Evolutionary conservation across 208 protist species (phyloP).

Genomic region (Herpetomonas samuelpessoai): DNA sequence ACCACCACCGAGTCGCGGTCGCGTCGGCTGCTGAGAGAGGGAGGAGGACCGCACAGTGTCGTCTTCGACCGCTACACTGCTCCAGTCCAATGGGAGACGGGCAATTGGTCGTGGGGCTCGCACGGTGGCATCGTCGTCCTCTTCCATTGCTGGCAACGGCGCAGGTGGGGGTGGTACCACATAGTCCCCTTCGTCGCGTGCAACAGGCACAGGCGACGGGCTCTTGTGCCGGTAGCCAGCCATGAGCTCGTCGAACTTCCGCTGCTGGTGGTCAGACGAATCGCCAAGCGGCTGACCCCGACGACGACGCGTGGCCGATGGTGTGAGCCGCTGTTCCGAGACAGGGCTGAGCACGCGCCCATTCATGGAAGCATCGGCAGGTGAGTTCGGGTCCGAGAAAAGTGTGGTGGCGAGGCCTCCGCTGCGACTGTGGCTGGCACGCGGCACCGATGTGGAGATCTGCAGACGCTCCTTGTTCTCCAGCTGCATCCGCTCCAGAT

Average conservation of each 20-base stretch:
- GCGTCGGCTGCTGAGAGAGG: no score
- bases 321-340: not conserved
- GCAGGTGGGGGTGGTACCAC: not conserved
- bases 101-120: not conserved
- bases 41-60: no score
- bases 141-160: not conserved
- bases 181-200: not conserved
- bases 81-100: not conserved
- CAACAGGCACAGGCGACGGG: not conserved
- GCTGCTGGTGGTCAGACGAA: not conserved
- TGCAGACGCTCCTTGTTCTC: slow-evolving; percentile 69
- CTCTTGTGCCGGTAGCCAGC: not conserved
- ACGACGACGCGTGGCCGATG: not conserved
- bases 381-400: not conserved
- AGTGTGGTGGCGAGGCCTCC: not conserved
- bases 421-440: slow-evolving; percentile 7
- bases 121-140: not conserved
- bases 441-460: slow-evolving; percentile 12
- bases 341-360: no score
- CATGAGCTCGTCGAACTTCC: not conserved
- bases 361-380: not conserved
- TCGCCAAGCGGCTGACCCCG: not conserved
- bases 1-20: no score
- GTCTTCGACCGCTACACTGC: no score
- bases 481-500: slow-evolving; percentile 64